Evolutionary conservation across 129 eudicot species (phyloP), one percentile per base, ranked within the genome.

Genomic region (Artemisia argyi): DNA sequence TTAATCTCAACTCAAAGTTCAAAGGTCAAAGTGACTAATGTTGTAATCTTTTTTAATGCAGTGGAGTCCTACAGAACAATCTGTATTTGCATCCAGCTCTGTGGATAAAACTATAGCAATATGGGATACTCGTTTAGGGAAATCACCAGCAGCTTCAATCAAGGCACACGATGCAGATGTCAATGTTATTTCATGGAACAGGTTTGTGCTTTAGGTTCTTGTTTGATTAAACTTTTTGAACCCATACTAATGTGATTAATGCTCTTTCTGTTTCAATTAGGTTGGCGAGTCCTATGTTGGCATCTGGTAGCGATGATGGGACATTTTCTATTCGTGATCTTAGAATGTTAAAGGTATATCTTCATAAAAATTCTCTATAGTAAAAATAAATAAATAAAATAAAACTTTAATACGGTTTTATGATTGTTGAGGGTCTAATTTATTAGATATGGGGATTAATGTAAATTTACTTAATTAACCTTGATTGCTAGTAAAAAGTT

Each of bases 231-330:
- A 2, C 42, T 76, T 61, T 62, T 13, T 28, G 3, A 4, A 66
- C 13, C n/a, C 16, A 10, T 30, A 11, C 9, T 73, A 48, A 28
- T 32, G 2, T 64, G 24, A 3, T 50, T 52, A 3, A 8, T 42
- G 13, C 9, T 39, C 44, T 39, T 39, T 39, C 44, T 39, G 5
- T 71, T 75, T 59, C 48, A 3, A 66, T 48, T 69, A 94, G 97
- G 89, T 74, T 86, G 66, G 96, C 99, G 2, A 94, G 94, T 73
- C 79, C 88, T 81, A 84, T 90, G 96, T 71, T 94, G 73, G 97
- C 97, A 62, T 94, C 99, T 58, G 99, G 99, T 47, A 80, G 96
- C 60, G 99, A 94, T 86, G 99, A 94, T 58, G 99, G 97, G 74
- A 75, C 97, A 46, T 88, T 94, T 75, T 85, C 96, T 49, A 88